These are phyloP conservation scores for Sordariomycetes sp. DNA, from an alignment of 2,329 filamentous ascomycete species.

Conservation along the genomic window DNA sequence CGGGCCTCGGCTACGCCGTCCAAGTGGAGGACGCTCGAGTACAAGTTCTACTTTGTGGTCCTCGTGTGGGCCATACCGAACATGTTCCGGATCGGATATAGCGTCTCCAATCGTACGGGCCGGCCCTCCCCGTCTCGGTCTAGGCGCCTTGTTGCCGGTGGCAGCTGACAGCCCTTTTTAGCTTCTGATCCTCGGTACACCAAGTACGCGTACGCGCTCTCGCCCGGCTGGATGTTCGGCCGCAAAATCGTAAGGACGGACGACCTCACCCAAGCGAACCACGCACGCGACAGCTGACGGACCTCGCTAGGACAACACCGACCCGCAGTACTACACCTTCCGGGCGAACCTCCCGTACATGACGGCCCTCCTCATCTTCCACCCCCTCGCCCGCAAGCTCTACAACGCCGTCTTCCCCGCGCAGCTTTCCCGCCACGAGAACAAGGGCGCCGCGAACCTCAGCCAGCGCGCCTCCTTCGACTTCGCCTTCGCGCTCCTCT, in stretches of 20 bases:
- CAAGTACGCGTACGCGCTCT: constrained; percentile 58
- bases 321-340: constrained; percentile 77
- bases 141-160: constrained; percentile 5
- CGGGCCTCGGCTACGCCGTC: constrained; percentile 41
- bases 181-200: constrained; percentile 70
- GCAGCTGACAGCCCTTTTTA: constrained; percentile 23
- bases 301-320: constrained; percentile 61
- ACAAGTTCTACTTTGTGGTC: constrained; percentile 64
- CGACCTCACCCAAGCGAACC: constrained; percentile 3
- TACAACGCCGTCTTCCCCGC: constrained; percentile 48
- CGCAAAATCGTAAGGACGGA: constrained; percentile 62
- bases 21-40: constrained; percentile 80
- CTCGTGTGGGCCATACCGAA: constrained; percentile 55
- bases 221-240: constrained; percentile 81
- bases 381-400: constrained; percentile 62
- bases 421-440: constrained; percentile 6
- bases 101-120: constrained; percentile 65
- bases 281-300: not conserved
- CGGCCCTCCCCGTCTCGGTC: not conserved
- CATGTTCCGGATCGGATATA: constrained; percentile 85
- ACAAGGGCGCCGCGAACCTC: constrained; percentile 39
- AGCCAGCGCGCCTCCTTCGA: constrained; percentile 71
- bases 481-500: constrained; percentile 65
- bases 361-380: constrained; percentile 56
- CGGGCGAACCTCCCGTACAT: constrained; percentile 78